Evolutionary conservation across 2,329 filamentous ascomycete genomes (phyloP).

Genomic region (Penicillium sp.): DNA sequence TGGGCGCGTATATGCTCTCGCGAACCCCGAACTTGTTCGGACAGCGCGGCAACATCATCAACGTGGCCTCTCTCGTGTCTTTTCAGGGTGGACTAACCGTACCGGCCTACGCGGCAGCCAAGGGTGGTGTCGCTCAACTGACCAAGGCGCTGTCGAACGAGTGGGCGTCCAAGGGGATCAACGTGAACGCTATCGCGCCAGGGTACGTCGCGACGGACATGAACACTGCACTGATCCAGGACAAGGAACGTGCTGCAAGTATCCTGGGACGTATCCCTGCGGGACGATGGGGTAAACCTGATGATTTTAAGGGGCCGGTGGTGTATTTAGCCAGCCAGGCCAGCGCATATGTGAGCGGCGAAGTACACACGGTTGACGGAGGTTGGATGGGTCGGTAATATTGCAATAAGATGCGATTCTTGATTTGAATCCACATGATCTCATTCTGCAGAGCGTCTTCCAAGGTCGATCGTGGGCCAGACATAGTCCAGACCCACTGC

Average conservation of each 20-base stretch:
- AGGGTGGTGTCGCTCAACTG: constrained; percentile 77
- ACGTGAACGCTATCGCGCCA: constrained; percentile 82
- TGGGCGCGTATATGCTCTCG: constrained; percentile 22
- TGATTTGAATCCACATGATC: not conserved
- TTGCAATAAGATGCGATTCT: not conserved
- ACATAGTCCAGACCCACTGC: not conserved
- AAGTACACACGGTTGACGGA: constrained; percentile 76
- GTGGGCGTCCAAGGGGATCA: constrained; percentile 74
- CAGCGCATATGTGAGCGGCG: constrained; percentile 73
- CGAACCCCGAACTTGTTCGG: constrained; percentile 9
- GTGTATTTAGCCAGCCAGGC: constrained; percentile 71
- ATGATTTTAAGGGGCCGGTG: constrained; percentile 78
- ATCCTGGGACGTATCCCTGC: constrained; percentile 78
- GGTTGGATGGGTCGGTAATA: constrained; percentile 80
- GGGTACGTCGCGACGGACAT: constrained; percentile 93
- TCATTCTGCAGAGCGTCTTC: not conserved
- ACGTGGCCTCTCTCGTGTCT: constrained; percentile 71
- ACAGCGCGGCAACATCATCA: constrained; percentile 57
- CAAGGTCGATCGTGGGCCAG: too few relatives aligned
- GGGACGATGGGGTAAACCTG: constrained; percentile 72
- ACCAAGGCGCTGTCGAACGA: constrained; percentile 83
- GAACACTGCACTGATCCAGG: constrained; percentile 74
- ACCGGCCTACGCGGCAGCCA: constrained; percentile 78
- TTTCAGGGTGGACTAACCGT: constrained; percentile 86
- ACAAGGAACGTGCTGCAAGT: constrained; percentile 62